Base-by-base conservation (phyloP, 73 alveolate genomes). In the Blepharisma japonicum region DNA sequence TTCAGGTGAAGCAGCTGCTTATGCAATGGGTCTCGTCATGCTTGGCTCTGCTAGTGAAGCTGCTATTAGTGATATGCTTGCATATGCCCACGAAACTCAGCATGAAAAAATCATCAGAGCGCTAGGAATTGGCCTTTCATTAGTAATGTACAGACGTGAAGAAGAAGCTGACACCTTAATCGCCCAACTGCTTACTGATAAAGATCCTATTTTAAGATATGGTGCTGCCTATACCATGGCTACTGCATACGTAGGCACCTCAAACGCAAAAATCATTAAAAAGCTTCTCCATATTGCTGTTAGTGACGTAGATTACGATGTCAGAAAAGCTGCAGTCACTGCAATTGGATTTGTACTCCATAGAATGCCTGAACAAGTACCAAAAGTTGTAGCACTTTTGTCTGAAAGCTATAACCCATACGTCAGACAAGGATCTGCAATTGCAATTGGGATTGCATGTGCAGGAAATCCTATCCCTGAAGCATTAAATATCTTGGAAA, bases 361-460 rank as follows among this genome's bases (percentile, higher is more conserved):
- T 61, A 92, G 90, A 49, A 55, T 85, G 56, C 97, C 98, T 55
- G 96, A 94, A 78, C 86, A 89, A 71, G 87, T 94, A 55, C 98
- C 98, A 42, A 71, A 88, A 70, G 89, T 97, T 51, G 88, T 95
- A 77, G 87, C 89, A 11, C 78, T 95, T 66, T 85, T 97, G 51
- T 85, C 97, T 39, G 96, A 92, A 70, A 90, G 98, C 71, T 97
- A 97, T 90, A 97, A 96, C 85, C 98, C 99, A 4, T 99, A 96
- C 84, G 97, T 96, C 42, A 89, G 99, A 81, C 97, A 95, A 78
- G 99, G 99, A 9, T 98, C 99, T 14, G 98, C 99, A 3, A 83
- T 96, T 85, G 99, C 99, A 0, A 85, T 96, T 45, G 99, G 99
- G 7, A 96, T 97, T 49, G 98, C 99, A 5, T 95, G 99, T 78